These are phyloP conservation scores for Parmales sp. DNA, from an alignment of 108 stramenopile genomes.

Conservation along the genomic window DNA sequence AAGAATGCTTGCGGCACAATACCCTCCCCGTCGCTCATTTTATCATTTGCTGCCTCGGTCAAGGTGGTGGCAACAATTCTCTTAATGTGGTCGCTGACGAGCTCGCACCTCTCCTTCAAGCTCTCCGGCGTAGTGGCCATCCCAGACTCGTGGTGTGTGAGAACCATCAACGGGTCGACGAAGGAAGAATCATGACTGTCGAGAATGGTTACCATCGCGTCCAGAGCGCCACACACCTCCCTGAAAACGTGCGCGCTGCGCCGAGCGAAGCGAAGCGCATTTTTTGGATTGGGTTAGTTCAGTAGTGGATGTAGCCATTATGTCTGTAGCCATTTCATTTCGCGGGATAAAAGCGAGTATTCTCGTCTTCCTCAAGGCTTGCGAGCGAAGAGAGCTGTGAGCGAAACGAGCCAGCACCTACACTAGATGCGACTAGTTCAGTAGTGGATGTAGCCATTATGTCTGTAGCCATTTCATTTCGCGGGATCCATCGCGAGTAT, in stretches of 20 bases:
- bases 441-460: no score
- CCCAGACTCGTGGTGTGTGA: conserved; percentile 46
- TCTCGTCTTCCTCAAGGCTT: no score
- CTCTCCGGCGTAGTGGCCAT: conserved; percentile 29
- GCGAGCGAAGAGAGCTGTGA: no score
- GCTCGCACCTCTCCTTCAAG: conserved; percentile 54
- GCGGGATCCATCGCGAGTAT: no score
- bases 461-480: no score
- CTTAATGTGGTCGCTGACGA: conserved; percentile 22
- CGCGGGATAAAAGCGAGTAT: no score
- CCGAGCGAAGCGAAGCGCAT: no score
- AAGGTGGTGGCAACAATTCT: not conserved
- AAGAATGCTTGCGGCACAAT: conserved; percentile 48
- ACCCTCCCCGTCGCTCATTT: conserved; percentile 16
- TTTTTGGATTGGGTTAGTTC: no score
- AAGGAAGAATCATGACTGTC: conserved; percentile 13
- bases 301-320: no score
- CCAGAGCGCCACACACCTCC: conserved; percentile 47
- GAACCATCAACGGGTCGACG: conserved; percentile 29
- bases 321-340: no score
- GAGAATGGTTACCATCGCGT: conserved; percentile 32
- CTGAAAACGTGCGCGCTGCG: conserved; percentile 62
- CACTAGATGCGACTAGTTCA: no score
- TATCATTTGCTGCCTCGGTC: conserved; percentile 26
- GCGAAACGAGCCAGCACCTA: no score